These are phyloP conservation scores for Taphrina flavorubra DNA, from an alignment of 1,139 yeast species.

Conservation along the genomic window DNA sequence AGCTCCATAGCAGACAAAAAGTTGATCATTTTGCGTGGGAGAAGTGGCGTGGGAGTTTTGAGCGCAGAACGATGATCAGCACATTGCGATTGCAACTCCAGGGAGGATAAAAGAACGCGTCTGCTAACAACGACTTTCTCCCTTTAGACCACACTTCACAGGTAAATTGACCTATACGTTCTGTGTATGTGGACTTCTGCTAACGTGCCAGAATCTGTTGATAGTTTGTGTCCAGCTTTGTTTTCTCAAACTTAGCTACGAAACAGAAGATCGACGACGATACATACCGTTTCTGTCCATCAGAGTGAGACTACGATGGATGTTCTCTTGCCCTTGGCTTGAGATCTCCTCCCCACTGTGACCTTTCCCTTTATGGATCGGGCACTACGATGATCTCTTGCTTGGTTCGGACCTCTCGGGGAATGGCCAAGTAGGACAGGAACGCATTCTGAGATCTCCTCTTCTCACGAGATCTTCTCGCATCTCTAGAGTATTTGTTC, in stretches of 20 bases:
- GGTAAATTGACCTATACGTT: conserved; percentile 9
- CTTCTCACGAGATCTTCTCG: conserved; percentile 16
- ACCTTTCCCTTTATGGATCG: conserved; percentile 2
- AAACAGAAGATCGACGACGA: conserved; percentile 34
- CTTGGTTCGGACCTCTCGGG: conserved; percentile 29
- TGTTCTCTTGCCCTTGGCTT: conserved; percentile 26
- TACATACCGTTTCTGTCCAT: conserved; percentile 33
- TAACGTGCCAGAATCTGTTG: conserved; percentile 30
- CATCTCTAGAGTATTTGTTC: conserved; percentile 13
- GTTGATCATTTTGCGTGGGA: no score
- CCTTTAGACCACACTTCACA: conserved; percentile 20
- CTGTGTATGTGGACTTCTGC: not conserved
- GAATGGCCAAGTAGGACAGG: conserved; percentile 37
- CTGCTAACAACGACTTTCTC: not conserved
- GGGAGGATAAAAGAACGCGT: not conserved
- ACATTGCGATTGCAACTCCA: not conserved
- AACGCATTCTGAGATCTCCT: conserved; percentile 35
- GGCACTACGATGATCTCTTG: conserved; percentile 39
- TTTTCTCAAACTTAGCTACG: conserved; percentile 33
- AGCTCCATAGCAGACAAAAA: no score
- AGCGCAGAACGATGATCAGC: no score
- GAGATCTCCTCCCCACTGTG: conserved; percentile 33
- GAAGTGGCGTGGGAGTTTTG: no score
- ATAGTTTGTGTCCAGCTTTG: conserved; percentile 37
- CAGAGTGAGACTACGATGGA: conserved; percentile 39